Base-by-base conservation (phyloP, 2,329 filamentous ascomycete genomes). In the Fusarium nodosum region DNA sequence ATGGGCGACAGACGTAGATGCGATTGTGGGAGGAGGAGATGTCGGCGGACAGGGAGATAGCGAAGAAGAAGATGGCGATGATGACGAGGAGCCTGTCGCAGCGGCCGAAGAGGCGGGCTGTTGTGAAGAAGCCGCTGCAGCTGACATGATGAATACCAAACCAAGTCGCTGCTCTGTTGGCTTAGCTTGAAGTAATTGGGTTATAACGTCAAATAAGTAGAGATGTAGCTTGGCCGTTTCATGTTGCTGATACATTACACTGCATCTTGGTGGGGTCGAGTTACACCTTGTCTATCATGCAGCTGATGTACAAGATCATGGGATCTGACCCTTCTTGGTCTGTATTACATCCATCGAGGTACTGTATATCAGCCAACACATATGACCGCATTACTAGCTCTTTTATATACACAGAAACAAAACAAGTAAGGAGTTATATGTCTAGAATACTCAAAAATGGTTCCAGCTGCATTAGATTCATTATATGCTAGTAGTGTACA, bases 401-500 rank as follows among this genome's bases (percentile, higher is more conserved):
- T 16, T 44, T 11, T 22, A 22, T 15, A 22, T 22, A 4, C 10
- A n/a, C 5, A 12, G 12, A 26, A 28, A n/a, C 24, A 28, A n/a
- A 16, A 44, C 12, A 44, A 44, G 24, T 9, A 20, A 11, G 8
- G 26, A 30, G 18, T 46, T n/a, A 16, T 18, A 12, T 22, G 28
- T 33, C 28, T 1, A 39, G 31, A 22, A 20, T 26, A 48, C 28
- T 48, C 62, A 38, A 59, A 18, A 45, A 42, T 24, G 65, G 62
- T 55, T 58, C 42, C 30, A 50, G 66, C n/a, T 60, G 42, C 56
- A 72, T 74, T 69, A 73, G 60, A 70, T 72, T 72, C 68, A 56
- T 57, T 60, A 53, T 74, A 68, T 59, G 63, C 63, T 73, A 73
- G 59, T 73, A 73, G 61, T 73, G 66, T 73, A 71, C 63, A 74